Evolutionary conservation across 257 asterid species (phyloP), one percentile per base, ranked within the genome.

Genomic region (Nicotiana undulata): DNA sequence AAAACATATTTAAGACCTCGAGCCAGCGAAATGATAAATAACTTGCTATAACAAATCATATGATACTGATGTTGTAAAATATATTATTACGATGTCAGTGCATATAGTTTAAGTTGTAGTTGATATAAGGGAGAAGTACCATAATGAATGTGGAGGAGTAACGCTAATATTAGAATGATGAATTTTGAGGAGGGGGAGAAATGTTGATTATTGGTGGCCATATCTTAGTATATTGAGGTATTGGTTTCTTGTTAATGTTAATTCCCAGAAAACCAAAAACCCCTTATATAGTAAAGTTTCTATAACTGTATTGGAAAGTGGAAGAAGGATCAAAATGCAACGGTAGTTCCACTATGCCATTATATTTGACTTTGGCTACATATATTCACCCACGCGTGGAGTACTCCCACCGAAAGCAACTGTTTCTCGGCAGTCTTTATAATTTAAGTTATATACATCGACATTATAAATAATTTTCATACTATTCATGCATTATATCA

Each of bases 111-210:
- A 37, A 37, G 46, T 59, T 9, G 64, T 59, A n/a, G 63, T 18
- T 49, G 20, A 56, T 46, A 34, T 0, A 29, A 31, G 22, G 32
- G 2, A 8, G 31, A 4, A 90, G 16, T 89, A 90, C 93, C 92
- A 5, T 82, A 85, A 82, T 64, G 46, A 28, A 88, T 89, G 16
- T 84, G 91, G 46, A 84, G 77, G 85, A 88, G 90, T 70, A 90
- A 86, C 76, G 82, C 77, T 77, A 88, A 72, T 65, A 88, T 67
- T 82, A 90, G 85, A 83, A 87, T 24, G 65, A 80, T 11, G 90
- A 81, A 63, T 78, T 65, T 49, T 16, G 90, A 52, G 63, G 44
- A 75, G 60, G 44, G 61, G 52, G 15, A 8, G 64, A 83, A 79
- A 24, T 9, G 56, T 24, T 17, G n/a, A 22, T 52, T 82, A 51